Base-by-base conservation (phyloP, 2,329 filamentous ascomycete species). In the Scleromitrula shiraiana region DNA sequence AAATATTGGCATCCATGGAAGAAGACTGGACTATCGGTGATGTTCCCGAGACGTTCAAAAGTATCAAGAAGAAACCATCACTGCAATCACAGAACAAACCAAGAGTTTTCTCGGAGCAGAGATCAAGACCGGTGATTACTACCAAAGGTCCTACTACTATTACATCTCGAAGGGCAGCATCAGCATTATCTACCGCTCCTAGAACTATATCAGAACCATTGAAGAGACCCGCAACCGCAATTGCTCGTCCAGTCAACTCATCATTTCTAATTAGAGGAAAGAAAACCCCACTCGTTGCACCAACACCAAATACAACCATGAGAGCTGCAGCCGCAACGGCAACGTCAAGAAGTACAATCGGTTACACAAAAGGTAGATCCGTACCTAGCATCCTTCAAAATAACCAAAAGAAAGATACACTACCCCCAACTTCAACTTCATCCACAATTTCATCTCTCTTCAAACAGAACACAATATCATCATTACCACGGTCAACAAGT, bases 291-390 rank as follows among this genome's bases (percentile, higher is more conserved):
- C 58, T 66, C 5, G 57, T 67, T 5, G 67, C 72, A 2, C 67
- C 70, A 3, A 6, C 46, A n/a, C 48, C 53, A 7, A 67, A 72
- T 1, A 72, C 72, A n/a, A 62, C 65, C 8, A 72, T 77, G 56
- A 77, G 80, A 39, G 77, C 79, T 54, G 74, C 74, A 7, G 72
- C 76, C 9, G 82, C 84, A 1, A 74, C 78, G 19, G 78, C 77
- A 5, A 81, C 80, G 5, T 95, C 89, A 2, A 80, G 82, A 53
- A 90, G 80, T 47, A 95, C 89, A 0, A 75, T 95, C 35, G 90
- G 90, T 14, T 95, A 95, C 63, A 86, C 78, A 48, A 88, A 85
- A 64, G 89, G 90, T 27, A 78, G 87, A 27, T 69, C 70, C 9
- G 69, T 73, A 2, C 72, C 72, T 17, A 65, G 65, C 7, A 64